Evolutionary conservation across 805 yeast species (phyloP).

Genomic region (Kazachstania viticola): DNA sequence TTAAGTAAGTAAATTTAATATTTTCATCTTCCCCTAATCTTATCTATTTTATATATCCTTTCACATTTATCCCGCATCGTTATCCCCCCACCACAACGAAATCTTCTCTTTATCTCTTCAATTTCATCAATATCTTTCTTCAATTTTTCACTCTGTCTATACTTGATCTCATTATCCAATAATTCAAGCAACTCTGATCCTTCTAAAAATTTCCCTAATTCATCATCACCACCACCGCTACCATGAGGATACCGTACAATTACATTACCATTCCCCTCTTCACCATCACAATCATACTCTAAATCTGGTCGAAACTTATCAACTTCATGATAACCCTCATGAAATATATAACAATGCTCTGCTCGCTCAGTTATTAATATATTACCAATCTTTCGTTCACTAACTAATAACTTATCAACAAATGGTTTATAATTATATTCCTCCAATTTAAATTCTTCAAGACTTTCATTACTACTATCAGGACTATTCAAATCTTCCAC

Average conservation of each 20-base stretch:
- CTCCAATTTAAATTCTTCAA: too few relatives aligned
- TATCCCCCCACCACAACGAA: background rate
- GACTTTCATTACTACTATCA: background rate
- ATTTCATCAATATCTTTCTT: conserved; percentile 1
- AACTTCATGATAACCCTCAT: conserved; percentile 9
- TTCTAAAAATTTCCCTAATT: conserved; percentile 2
- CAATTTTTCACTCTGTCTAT: conserved; percentile 2
- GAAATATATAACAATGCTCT: conserved; percentile 22
- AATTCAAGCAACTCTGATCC: conserved; percentile 1
- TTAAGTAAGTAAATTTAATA: too few relatives aligned
- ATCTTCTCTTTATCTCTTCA: background rate
- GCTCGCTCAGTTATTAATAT: conserved; percentile 18
- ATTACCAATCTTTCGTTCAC: conserved; percentile 14
- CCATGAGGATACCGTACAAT: too few relatives aligned
- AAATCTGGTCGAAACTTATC: conserved; percentile 22
- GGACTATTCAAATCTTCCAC: conserved; percentile 1
- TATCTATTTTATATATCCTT: background rate
- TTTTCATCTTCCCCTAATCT: background rate
- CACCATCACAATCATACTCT: conserved; percentile 15
- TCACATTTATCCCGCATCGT: conserved; percentile 2
- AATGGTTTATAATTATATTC: conserved; percentile 19
- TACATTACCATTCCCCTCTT: too few relatives aligned
- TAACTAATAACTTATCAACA: conserved; percentile 11
- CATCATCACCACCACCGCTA: too few relatives aligned
- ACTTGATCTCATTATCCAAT: conserved; percentile 2